Evolutionary conservation across 2,329 filamentous ascomycete species (phyloP), one percentile per base, ranked within the genome.

Genomic region (Colletotrichum liriopes): DNA sequence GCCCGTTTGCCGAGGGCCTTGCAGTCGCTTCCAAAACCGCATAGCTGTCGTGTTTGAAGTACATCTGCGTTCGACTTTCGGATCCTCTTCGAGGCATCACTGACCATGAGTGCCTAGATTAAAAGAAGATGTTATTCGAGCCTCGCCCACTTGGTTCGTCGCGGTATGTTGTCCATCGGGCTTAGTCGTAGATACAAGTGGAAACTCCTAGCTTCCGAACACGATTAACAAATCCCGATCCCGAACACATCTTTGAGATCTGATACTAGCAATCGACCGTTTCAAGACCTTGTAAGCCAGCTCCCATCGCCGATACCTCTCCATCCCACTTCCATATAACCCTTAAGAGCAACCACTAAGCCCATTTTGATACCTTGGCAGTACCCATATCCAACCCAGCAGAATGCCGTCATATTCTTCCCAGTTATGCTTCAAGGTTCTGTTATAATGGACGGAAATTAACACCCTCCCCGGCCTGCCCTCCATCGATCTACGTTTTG

Each of bases 1-100:
- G n/a, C 20, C 43, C 43, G 41, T 43, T 32, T 18, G 18, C 45
- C 51, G 39, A 29, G 47, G 26, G 45, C 65, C 43, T 61, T 67
- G 56, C 41, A 26, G 35, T 35, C 6, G 54, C 35, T 56, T 26
- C 35, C 54, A 37, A 56, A n/a, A n/a, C n/a, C n/a, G 35, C n/a
- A 12, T 26, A 3, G 35, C 54, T 18, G 35, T 6, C 8, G 7
- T 41, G 51, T 7, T 9, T 35, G 29, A 9, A n/a, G 51, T 14
- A 55, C 9, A 20, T 35, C n/a, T 20, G 18, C 18, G 9, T n/a
- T 3, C 29, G 18, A 9, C 20, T n/a, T 55, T n/a, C 29, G 4
- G 20, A 12, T 9, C 11, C 4, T n/a, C 9, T 20, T 35, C 16
- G 18, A 37, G 26, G 14, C 49, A 18, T 20, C 26, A 12, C 6